phyloP scores from a whole-genome alignment of 495 filamentous ascomycete species.

The Hypoxylon crocopeplum region DNA sequence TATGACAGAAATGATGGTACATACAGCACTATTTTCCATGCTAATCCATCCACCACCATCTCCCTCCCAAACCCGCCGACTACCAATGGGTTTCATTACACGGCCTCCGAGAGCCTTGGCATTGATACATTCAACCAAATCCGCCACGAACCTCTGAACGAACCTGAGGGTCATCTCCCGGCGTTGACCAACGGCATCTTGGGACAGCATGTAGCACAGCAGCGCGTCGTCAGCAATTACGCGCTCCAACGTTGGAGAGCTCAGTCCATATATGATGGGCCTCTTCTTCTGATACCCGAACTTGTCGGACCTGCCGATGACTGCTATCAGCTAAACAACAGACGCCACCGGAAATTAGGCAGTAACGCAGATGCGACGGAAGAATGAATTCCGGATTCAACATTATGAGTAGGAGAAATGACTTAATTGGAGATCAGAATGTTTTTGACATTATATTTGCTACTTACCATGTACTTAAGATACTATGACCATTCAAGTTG shows the following conservation, averaged over 20 bases:
- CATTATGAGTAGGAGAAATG: no score
- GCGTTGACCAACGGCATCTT: not conserved
- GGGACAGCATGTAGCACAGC: constrained; percentile 1
- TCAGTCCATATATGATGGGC: constrained; percentile 5
- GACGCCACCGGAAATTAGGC: not conserved
- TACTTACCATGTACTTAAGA: no score
- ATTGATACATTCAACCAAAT: not conserved
- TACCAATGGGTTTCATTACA: no score
- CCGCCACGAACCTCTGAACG: not conserved
- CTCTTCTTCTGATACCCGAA: constrained; percentile 14
- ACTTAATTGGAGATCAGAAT: no score
- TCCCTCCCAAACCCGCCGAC: no score
- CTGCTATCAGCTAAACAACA: not conserved
- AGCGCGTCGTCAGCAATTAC: not conserved
- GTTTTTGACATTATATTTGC: no score
- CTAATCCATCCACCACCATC: no score
- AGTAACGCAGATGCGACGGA: constrained; percentile 16
- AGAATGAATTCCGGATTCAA: not conserved
- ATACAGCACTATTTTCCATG: no score
- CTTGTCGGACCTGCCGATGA: not conserved
- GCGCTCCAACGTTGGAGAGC: constrained; percentile 4
- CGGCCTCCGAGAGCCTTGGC: not conserved
- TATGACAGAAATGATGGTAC: no score
- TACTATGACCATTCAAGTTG: no score
- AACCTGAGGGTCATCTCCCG: not conserved